Evolutionary conservation across 306 rosid species (phyloP), one percentile per base, ranked within the genome.

Genomic region (Prunus dulcis): DNA sequence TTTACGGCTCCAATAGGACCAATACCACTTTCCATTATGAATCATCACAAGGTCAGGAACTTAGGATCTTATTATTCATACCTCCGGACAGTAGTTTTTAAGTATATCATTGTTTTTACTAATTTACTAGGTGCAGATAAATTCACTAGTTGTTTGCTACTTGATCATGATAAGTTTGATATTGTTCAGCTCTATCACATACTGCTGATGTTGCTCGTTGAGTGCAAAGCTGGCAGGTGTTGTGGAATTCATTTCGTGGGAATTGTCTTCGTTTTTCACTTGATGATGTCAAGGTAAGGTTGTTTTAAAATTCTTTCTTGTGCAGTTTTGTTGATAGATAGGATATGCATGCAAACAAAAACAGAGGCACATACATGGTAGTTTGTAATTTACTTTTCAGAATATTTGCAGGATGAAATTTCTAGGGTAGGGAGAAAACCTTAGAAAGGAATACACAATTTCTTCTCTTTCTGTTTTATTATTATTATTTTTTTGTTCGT

Each of bases 1-100:
- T 38, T 38, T 38, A 38, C 43, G 8, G 43, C 43, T 38, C 43
- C 43, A 38, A 38, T 38, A 38, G 43, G 43, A 38, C 61, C 56
- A 68, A 15, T 18, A 49, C 20, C 58, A 8, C 43, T 47, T 23
- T 47, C 17, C 20, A 14, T 67, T 12, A 13, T 25, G 55, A 34
- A 27, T 68, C 43, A 15, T 68, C 23, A 14, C 18, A 70, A 70
- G 74, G 74, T 70, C 57, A 70, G 63, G 18, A 70, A 51, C 17
- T 30, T 62, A 51, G 49, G 60, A 25, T 69, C 43, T 25, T 49
- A 27, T 41, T 43, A 17, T 43, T 38, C 19, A 50, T 50, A 3
- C 9, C 49, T 51, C 47, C 28, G 0, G 27, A 28, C 61, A 46
- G 72, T 14, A 67, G 17, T 3, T 0, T 28, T 70, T 9, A 30